Evolutionary conservation across 208 protist species (phyloP), one percentile per base, ranked within the genome.

Genomic region (Acanthamoeba royreba): DNA sequence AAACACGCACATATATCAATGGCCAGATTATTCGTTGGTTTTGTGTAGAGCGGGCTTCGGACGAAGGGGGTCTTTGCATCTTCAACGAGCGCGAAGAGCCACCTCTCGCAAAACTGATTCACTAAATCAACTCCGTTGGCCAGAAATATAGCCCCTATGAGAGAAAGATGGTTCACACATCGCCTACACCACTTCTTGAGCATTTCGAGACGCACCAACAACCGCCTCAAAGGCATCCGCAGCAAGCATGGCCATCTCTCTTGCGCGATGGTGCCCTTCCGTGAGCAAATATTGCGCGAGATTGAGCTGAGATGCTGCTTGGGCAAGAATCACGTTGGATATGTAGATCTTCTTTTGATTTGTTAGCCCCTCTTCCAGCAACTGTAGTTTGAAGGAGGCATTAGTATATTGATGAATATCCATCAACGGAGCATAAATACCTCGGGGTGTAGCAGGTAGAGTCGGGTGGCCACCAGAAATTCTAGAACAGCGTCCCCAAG

Each of bases 401-500:
- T 38, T n/a, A n/a, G n/a, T n/a, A n/a, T n/a, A n/a, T n/a, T n/a
- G n/a, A n/a, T n/a, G n/a, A n/a, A n/a, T n/a, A n/a, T n/a, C n/a
- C n/a, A n/a, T n/a, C n/a, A n/a, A n/a, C n/a, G n/a, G n/a, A n/a
- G n/a, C n/a, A n/a, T n/a, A n/a, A n/a, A n/a, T 17, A 74, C 63
- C 0, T 28, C 19, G 49, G 53, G 85, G 43, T 53, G 55, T 11
- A 9, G 40, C 8, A 63, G 87, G 33, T 33, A 92, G 40, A 92
- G n/a, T 2, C 87, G 31, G 1, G 46, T 79, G 58, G 28, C 28
- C n/a, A 31, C 42, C 9, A 92, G 40, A 31, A 92, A 92, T 15
- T 92, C 87, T 3, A 92, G 63, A 19, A 92, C 61, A 1, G 58
- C 87, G 61, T 92, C 87, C 3, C 87, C 87, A 4, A 92, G 46